Base-by-base conservation (phyloP, 208 protist species). In the Trypanosoma caninum region DNA sequence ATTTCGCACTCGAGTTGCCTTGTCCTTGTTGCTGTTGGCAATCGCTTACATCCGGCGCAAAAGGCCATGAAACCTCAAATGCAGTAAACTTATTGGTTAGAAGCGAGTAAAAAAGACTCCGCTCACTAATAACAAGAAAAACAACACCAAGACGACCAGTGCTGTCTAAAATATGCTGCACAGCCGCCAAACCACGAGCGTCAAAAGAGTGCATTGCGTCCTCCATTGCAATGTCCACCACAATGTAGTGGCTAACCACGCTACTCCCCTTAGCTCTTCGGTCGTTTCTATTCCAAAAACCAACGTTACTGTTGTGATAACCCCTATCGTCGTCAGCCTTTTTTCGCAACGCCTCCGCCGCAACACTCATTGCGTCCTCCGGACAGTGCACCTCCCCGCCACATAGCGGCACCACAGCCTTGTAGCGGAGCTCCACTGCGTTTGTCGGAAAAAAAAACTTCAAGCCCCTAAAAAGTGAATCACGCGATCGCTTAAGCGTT, bases 361-460 rank as follows among this genome's bases (percentile, higher is more conserved):
- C 23, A 67, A 76, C 31, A 30, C 6, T 27, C 13, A 35, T 27
- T 38, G 57, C 27, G 22, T 69, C 63, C 23, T 69, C 63, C 55
- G 46, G 41, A 8, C 28, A 37, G 10, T 55, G 54, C 20, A 61
- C 54, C 38, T 20, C 55, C 3, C 63, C 63, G 30, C 63, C 63
- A 45, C 63, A 69, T 2, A 55, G 27, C 52, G 56, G 42, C 31
- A 87, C 62, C 0, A 59, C 69, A 8, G 53, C 47, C 53, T 63
- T 52, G 65, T 88, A 89, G 27, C 72, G 69, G 13, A 58, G 59
- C 55, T 72, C 75, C 8, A 76, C 54, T 3, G 68, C 56, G n/a
- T 74, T 69, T 7, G 72, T 74, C 46, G 81, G 16, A 23, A 89
- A 80, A 64, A 84, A 72, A 44, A 93, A 88, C 11, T 60, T 58